Conservation (phyloP, 164 flowering plant genomes). For the Stephania japonica region DNA sequence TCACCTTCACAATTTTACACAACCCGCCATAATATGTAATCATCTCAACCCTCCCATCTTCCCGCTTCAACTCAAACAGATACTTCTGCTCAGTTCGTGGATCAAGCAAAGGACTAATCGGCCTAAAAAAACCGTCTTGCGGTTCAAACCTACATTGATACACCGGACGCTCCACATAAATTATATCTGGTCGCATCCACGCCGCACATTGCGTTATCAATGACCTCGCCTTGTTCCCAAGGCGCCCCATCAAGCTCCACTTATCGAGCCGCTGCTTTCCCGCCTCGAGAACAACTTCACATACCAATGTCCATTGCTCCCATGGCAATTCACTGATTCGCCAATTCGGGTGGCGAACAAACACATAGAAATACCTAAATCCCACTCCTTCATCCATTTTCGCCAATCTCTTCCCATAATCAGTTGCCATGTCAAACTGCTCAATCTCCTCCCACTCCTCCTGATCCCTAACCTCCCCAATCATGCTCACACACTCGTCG, state of each 20-base stretch:
- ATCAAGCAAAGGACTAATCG: conserved; percentile 62
- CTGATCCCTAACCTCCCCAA: conserved; percentile 54
- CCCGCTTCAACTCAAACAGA: conserved; percentile 57
- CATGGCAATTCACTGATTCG: conserved; percentile 66
- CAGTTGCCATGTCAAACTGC: conserved; percentile 60
- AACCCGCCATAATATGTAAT: conserved; percentile 83
- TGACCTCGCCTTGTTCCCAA: conserved; percentile 62
- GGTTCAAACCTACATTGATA: conserved; percentile 94
- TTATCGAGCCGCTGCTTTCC: conserved; percentile 69
- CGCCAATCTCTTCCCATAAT: conserved; percentile 42
- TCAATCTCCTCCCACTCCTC: conserved; percentile 96
- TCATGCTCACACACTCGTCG: conserved; percentile 63
- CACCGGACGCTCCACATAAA: conserved; percentile 84
- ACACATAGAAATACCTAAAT: conserved; percentile 74
- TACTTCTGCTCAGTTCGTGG: conserved; percentile 60
- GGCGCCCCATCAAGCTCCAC: conserved; percentile 87
- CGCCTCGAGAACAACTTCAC: conserved; percentile 65
- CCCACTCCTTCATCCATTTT: conserved; percentile 45
- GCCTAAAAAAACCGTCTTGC: conserved; percentile 60
- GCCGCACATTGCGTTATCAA: conserved; percentile 87
- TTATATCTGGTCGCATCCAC: conserved; percentile 92
- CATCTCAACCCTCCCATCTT: conserved; percentile 65
- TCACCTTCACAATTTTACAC: conserved; percentile 84
- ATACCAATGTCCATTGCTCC: conserved; percentile 88
- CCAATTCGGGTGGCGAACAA: conserved; percentile 89